phyloP scores from a whole-genome alignment of 768 basidiomycete species.

The Fomitopsis serialis region DNA sequence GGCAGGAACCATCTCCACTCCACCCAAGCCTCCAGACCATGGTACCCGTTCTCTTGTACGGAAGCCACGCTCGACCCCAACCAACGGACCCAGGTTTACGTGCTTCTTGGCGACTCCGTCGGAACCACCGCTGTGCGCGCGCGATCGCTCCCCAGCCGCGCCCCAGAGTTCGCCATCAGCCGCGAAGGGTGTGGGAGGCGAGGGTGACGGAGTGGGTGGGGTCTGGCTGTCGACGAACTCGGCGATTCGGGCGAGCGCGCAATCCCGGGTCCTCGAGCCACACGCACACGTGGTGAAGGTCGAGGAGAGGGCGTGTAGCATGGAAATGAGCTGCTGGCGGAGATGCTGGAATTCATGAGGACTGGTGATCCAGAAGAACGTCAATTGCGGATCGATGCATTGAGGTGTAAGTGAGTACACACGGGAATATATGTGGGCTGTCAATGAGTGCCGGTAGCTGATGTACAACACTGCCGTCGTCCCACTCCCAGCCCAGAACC shows the following conservation, averaged over 20 bases:
- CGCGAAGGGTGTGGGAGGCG: constrained; percentile 16
- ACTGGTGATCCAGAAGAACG: not conserved
- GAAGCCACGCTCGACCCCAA: constrained; percentile 58
- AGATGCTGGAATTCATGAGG: constrained; percentile 46
- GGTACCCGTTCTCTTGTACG: constrained; percentile 52
- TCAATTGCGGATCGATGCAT: constrained; percentile 3
- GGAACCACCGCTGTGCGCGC: not conserved
- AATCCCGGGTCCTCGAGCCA: constrained; percentile 55
- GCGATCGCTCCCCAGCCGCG: not conserved
- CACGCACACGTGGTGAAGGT: constrained; percentile 77
- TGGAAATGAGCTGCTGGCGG: constrained; percentile 60
- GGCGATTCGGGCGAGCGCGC: constrained; percentile 59
- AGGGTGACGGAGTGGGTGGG: constrained; percentile 22
- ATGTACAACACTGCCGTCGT: constrained; percentile 85
- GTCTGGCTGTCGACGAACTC: constrained; percentile 48
- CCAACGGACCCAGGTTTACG: constrained; percentile 57
- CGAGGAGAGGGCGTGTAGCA: constrained; percentile 62
- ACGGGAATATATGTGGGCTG: constrained; percentile 53
- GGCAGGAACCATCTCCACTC: constrained; percentile 48
- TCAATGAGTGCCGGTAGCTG: constrained; percentile 63
- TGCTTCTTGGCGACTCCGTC: not conserved
- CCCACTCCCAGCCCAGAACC: constrained; percentile 94
- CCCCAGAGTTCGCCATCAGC: constrained; percentile 7
- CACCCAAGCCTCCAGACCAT: constrained; percentile 56
- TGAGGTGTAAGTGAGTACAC: constrained; percentile 12